Evolutionary conservation across 169 alveolate species (phyloP).

Genomic region (Cryptosporidium ryanae): DNA sequence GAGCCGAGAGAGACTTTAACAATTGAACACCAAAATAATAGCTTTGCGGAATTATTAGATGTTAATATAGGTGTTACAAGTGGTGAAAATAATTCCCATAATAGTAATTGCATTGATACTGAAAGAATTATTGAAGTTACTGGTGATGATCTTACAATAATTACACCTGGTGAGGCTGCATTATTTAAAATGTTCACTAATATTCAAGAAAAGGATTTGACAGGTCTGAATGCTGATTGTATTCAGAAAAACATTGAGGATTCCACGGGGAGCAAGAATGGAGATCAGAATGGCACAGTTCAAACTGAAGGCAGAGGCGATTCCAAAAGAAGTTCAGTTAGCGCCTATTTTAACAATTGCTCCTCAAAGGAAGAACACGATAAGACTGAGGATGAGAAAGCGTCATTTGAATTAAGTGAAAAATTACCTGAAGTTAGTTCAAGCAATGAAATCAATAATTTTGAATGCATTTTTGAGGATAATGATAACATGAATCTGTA

Average conservation of each 20-base stretch:
- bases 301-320: no score
- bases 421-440: neutral
- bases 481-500: neutral
- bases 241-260: neutral
- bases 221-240: no score
- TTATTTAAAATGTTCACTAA: conserved; percentile 64
- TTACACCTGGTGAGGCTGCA: conserved; percentile 72
- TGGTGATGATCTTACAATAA: conserved; percentile 59
- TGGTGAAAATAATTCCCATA: neutral
- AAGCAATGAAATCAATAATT: neutral
- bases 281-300: conserved; percentile 1
- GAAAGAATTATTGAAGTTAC: conserved; percentile 65
- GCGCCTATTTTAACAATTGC: neutral
- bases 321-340: no score
- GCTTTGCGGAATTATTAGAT: neutral
- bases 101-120: conserved; percentile 23
- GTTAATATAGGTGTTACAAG: neutral
- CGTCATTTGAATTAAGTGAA: neutral
- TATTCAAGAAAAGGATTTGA: conserved; percentile 49
- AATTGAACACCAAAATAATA: no score
- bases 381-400: neutral
- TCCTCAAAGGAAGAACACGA: neutral
- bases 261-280: conserved; percentile 18
- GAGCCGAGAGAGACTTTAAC: neutral
- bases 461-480: neutral